Percentiles rank a stretch among this genome's conserved stretches.
Conservation (phyloP, 1,284 basidiomycete genomes). For the Puccinia triticina region DNA sequence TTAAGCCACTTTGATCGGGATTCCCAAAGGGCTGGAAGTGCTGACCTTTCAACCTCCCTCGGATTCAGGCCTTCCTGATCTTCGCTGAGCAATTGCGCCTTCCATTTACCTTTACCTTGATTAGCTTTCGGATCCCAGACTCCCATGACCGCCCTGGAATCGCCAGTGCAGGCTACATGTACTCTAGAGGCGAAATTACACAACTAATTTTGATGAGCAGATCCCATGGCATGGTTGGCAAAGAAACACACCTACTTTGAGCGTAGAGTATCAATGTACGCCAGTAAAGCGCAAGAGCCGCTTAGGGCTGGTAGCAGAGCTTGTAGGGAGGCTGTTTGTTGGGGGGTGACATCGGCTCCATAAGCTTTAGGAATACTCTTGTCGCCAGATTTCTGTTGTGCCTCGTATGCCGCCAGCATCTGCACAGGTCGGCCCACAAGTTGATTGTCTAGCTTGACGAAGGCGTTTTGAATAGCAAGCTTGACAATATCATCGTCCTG, state of each 20-base stretch:
- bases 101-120: constrained; percentile 69
- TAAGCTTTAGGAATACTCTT: constrained; percentile 18
- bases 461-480: constrained; percentile 75
- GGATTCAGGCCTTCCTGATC: constrained; percentile 94
- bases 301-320: constrained; percentile 74
- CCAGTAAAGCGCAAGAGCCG: constrained; percentile 85
- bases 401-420: constrained; percentile 64
- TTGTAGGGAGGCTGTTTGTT: constrained; percentile 58
- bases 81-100: constrained; percentile 85
- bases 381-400: not conserved
- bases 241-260: constrained; percentile 30
- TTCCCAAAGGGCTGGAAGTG: not conserved
- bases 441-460: constrained; percentile 75
- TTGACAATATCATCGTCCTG: constrained; percentile 70
- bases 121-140: constrained; percentile 66
- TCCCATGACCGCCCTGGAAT: constrained; percentile 93
- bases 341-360: constrained; percentile 33
- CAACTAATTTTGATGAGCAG: constrained; percentile 37
- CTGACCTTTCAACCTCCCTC: constrained; percentile 67
- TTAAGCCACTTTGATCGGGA: not conserved
- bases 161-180: constrained; percentile 89
- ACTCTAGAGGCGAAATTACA: constrained; percentile 60
- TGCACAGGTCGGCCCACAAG: constrained; percentile 75
- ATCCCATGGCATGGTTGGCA: not conserved
- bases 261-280: constrained; percentile 75